Evolutionary conservation across 2,329 filamentous ascomycete species (phyloP).

Genomic region (Canariomyces notabilis): DNA sequence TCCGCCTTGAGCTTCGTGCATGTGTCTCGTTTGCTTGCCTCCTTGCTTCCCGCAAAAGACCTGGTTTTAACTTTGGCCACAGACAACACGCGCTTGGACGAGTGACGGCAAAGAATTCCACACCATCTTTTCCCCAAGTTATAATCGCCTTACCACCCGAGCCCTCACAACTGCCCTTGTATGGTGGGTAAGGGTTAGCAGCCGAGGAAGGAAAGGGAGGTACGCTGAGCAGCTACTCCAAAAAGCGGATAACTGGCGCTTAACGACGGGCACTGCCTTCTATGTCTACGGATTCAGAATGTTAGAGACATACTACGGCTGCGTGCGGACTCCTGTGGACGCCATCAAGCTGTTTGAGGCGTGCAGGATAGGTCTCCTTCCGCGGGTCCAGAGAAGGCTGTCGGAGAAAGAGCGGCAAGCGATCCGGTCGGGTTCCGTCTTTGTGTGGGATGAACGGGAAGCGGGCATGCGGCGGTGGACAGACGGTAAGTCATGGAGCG

Average conservation of each 20-base stretch:
- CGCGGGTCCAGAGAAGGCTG: conserved; percentile 83
- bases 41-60: conserved; percentile 4
- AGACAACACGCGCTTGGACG: too few species aligned
- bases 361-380: conserved; percentile 81
- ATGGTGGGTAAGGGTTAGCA: background rate
- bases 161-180: background rate
- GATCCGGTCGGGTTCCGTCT: conserved; percentile 94
- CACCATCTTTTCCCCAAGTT: too few species aligned
- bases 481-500: conserved; percentile 98
- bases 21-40: background rate
- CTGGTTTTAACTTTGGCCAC: conserved; percentile 9
- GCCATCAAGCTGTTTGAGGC: conserved; percentile 99
- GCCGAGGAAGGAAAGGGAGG: conserved; percentile 2
- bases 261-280: background rate
- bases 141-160: too few species aligned
- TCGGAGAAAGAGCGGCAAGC: conserved; percentile 97
- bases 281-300: background rate
- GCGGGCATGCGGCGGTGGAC: conserved; percentile 98
- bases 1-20: conserved; percentile 1
- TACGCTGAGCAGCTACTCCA: background rate
- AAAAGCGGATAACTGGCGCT: background rate
- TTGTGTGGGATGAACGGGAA: conserved; percentile 99
- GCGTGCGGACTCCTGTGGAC: conserved; percentile 91
- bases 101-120: too few species aligned
- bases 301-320: conserved; percentile 97